Conservation (phyloP, 164 flowering plant species). For the Kingdonia uniflora region DNA sequence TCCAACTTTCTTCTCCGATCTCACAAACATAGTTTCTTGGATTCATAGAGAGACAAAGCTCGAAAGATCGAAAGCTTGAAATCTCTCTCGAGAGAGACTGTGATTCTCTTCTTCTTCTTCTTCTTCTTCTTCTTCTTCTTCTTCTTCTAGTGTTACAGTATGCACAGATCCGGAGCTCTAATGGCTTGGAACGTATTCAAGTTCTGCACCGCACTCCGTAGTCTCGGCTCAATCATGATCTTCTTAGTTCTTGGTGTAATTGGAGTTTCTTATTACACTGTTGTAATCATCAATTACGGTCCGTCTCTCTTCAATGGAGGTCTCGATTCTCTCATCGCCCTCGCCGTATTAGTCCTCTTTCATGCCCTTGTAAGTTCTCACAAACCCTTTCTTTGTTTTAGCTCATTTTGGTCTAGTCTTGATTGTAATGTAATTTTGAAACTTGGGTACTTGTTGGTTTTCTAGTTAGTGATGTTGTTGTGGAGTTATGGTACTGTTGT, state of each 20-base stretch:
- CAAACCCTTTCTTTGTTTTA: no score
- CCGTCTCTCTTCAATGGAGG: slow-evolving; percentile 58
- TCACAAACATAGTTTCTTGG: no score
- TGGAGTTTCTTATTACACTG: slow-evolving; percentile 80
- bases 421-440: no score
- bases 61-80: no score
- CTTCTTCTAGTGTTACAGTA: no score
- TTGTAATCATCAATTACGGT: slow-evolving; percentile 69
- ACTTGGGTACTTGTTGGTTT: no score
- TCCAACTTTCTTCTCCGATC: no score
- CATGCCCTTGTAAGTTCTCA: slow-evolving; percentile 80
- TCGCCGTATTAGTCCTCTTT: slow-evolving; percentile 54
- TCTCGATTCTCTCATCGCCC: slow-evolving; percentile 40
- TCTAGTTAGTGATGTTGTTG: slow-evolving; percentile 89
- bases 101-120: no score
- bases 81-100: no score
- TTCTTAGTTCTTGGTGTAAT: slow-evolving; percentile 83
- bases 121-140: no score
- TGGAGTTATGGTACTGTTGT: slow-evolving; percentile 98
- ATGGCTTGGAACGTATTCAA: slow-evolving; percentile 36
- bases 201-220: slow-evolving; percentile 27
- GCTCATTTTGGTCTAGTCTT: no score
- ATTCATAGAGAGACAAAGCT: no score
- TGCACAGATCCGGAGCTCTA: slow-evolving; percentile 69
- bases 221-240: slow-evolving; percentile 91